phyloP scores from a whole-genome alignment of 331 rosid species.

The Quercus phellos region DNA sequence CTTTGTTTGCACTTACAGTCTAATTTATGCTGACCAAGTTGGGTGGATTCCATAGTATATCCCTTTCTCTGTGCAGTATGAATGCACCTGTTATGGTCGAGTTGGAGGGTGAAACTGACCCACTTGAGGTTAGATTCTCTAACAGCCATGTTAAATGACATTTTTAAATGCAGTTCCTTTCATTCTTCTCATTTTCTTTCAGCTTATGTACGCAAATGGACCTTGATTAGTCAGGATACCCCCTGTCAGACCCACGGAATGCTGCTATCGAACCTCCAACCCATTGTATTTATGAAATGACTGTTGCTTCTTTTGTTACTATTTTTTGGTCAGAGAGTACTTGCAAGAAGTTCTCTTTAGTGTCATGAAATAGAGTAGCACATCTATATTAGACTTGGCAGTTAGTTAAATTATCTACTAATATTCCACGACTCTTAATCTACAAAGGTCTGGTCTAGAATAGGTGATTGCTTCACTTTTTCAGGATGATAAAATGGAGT shows the following conservation, averaged over 20 bases:
- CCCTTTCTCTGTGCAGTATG: constrained; percentile 51
- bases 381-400: background rate
- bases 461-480: background rate
- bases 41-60: constrained; percentile 6
- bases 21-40: background rate
- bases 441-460: background rate
- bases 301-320: background rate
- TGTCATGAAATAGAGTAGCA: background rate
- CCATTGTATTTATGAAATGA: background rate
- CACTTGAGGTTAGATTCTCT: constrained; percentile 64
- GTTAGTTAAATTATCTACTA: background rate
- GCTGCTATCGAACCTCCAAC: constrained; percentile 1
- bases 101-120: constrained; percentile 95
- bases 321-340: background rate
- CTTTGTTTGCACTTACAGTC: background rate
- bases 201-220: too few species aligned
- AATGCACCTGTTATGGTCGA: constrained; percentile 98
- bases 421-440: background rate
- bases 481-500: background rate
- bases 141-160: background rate
- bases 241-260: background rate
- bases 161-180: background rate
- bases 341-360: background rate
- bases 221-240: background rate
- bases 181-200: too few species aligned